Conservation (phyloP, 2,329 filamentous ascomycete genomes). For the Camillea tinctor region DNA sequence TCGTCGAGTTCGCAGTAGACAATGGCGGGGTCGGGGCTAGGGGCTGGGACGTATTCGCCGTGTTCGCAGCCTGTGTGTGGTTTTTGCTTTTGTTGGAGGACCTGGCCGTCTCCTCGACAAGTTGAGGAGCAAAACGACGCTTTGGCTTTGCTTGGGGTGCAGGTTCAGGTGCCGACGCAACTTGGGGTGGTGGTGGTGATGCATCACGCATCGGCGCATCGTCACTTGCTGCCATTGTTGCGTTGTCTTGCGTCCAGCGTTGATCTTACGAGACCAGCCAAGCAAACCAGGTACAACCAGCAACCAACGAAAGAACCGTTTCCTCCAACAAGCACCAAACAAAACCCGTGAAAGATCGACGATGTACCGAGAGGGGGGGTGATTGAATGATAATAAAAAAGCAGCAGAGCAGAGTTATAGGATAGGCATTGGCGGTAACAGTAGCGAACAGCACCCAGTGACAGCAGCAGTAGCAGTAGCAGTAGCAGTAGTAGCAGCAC, state of each 20-base stretch:
- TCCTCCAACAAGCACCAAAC: not conserved
- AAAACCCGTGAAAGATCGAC: not conserved
- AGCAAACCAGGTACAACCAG: no score
- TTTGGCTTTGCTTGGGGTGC: slow-evolving; percentile 27
- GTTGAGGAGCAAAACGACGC: slow-evolving; percentile 33
- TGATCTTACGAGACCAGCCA: not conserved
- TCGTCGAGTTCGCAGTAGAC: slow-evolving; percentile 18
- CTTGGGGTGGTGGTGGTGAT: slow-evolving; percentile 10
- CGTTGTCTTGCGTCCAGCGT: not conserved
- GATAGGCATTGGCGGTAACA: not conserved
- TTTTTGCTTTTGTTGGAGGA: slow-evolving; percentile 24
- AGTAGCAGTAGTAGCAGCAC: no score
- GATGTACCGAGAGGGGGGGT: not conserved
- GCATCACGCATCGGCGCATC: slow-evolving; percentile 29
- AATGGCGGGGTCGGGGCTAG: slow-evolving; percentile 13
- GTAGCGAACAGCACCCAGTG: not conserved
- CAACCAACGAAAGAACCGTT: no score
- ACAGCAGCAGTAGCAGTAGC: not conserved
- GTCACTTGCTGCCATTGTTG: slow-evolving; percentile 25
- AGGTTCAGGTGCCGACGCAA: slow-evolving; percentile 8
- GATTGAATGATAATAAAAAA: not conserved
- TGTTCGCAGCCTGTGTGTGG: slow-evolving; percentile 2
- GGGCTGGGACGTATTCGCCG: not conserved
- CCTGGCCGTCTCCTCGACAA: slow-evolving; percentile 34
- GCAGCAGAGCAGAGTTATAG: not conserved